phyloP scores from a whole-genome alignment of 208 protist species.

The Crithidia sp. region DNA sequence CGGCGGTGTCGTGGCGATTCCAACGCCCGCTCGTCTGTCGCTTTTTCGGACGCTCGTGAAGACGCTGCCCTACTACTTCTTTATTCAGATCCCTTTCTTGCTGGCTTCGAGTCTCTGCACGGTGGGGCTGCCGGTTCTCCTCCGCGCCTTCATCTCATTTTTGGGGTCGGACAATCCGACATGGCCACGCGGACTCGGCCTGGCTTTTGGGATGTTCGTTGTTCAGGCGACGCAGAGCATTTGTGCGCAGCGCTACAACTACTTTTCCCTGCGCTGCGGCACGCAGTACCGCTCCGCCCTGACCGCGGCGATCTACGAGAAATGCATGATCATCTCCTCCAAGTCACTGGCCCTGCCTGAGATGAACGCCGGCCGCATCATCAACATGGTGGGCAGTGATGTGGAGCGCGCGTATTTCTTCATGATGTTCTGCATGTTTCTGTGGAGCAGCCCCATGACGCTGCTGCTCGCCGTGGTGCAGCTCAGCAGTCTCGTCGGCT shows the following conservation, averaged over 20 bases:
- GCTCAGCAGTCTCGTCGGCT: slow-evolving; percentile 59
- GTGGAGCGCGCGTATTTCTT: slow-evolving; percentile 51
- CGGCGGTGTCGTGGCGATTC: slow-evolving; percentile 26
- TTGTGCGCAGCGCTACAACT: slow-evolving; percentile 62
- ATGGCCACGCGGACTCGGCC: slow-evolving; percentile 46
- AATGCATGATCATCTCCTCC: slow-evolving; percentile 59
- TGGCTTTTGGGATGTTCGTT: slow-evolving; percentile 38
- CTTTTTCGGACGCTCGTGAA: slow-evolving; percentile 30
- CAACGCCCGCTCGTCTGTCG: slow-evolving; percentile 21
- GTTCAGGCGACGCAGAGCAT: slow-evolving; percentile 39
- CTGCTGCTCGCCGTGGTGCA: slow-evolving; percentile 54
- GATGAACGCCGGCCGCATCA: slow-evolving; percentile 75
- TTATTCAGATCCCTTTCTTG: slow-evolving; percentile 50
- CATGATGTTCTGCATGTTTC: slow-evolving; percentile 71
- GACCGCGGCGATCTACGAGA: slow-evolving; percentile 76
- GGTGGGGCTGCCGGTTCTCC: slow-evolving; percentile 58
- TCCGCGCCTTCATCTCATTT: slow-evolving; percentile 53
- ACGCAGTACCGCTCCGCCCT: slow-evolving; percentile 49
- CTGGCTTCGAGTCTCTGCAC: slow-evolving; percentile 48
- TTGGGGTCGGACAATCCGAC: slow-evolving; percentile 5
- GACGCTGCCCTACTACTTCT: slow-evolving; percentile 47
- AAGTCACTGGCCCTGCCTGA: slow-evolving; percentile 51
- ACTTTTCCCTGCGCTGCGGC: slow-evolving; percentile 53
- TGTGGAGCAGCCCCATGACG: slow-evolving; percentile 71
- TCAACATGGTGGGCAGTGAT: slow-evolving; percentile 71